These are phyloP conservation scores for Candida berthetii DNA, from an alignment of 805 yeast genomes.

Conservation along the genomic window DNA sequence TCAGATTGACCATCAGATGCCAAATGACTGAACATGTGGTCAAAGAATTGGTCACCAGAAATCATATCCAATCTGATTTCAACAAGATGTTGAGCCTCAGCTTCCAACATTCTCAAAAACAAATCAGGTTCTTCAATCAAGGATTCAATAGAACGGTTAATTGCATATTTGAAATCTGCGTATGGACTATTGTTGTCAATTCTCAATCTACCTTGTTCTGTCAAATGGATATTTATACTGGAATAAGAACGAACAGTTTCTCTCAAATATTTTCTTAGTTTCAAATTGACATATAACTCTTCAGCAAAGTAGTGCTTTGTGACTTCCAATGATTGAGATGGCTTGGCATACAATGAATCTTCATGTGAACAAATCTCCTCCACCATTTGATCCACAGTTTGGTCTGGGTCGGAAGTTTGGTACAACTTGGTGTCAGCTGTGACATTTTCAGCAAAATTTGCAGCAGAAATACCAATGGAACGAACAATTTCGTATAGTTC, in stretches of 20 bases:
- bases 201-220: conserved; percentile 75
- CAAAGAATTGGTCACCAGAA: conserved; percentile 30
- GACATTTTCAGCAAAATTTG: conserved; percentile 77
- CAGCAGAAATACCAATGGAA: conserved; percentile 73
- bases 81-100: conserved; percentile 74
- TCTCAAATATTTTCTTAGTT: conserved; percentile 66
- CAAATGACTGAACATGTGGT: conserved; percentile 45
- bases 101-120: conserved; percentile 85
- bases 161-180: conserved; percentile 88
- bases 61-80: conserved; percentile 51
- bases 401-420: conserved; percentile 61
- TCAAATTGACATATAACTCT: conserved; percentile 76
- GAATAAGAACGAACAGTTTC: conserved; percentile 58
- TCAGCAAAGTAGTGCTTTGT: conserved; percentile 73
- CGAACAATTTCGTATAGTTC: conserved; percentile 58
- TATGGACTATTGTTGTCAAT: conserved; percentile 79
- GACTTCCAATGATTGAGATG: conserved; percentile 60
- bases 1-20: conserved; percentile 78
- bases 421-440: conserved; percentile 61
- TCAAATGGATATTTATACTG: conserved; percentile 63
- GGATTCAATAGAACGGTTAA: conserved; percentile 72
- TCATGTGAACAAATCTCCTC: conserved; percentile 29
- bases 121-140: conserved; percentile 72
- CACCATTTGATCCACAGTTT: conserved; percentile 56
- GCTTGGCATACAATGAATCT: conserved; percentile 44